phyloP scores from a whole-genome alignment of 1,284 basidiomycete genomes.

The Psilocybe mexicana region DNA sequence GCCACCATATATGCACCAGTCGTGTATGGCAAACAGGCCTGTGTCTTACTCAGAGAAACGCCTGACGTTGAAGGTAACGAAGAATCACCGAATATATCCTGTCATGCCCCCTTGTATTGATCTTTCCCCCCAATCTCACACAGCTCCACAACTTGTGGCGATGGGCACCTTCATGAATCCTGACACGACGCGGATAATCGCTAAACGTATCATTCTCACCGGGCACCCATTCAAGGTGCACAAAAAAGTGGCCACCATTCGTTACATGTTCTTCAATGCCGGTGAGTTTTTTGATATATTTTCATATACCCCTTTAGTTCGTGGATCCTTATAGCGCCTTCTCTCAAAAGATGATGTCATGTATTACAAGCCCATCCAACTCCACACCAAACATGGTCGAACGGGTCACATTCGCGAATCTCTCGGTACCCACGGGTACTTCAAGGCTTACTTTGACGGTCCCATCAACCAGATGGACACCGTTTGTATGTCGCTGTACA shows the following conservation, averaged over 20 bases:
- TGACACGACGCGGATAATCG: conserved; percentile 89
- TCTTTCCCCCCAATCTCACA: conserved; percentile 5
- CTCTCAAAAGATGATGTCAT: conserved; percentile 74
- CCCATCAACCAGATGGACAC: conserved; percentile 97
- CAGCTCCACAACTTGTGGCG: conserved; percentile 86
- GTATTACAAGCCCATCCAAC: conserved; percentile 92
- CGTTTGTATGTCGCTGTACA: conserved; percentile 89
- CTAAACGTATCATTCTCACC: conserved; percentile 91
- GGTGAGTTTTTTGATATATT: conserved; percentile 41
- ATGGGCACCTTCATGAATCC: conserved; percentile 88
- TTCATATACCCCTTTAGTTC: conserved; percentile 1
- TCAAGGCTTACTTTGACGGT: conserved; percentile 96
- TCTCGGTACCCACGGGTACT: conserved; percentile 98
- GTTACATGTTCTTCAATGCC: conserved; percentile 98
- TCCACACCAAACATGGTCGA: conserved; percentile 92
- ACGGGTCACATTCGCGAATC: conserved; percentile 92
- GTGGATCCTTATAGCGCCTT: conserved; percentile 3
- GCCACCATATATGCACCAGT: conserved; percentile 91
- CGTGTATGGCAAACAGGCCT: conserved; percentile 85
- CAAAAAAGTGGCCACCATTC: conserved; percentile 95
- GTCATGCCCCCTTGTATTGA: conserved; percentile 1
- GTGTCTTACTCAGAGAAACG: conserved; percentile 72
- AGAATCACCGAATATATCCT: background rate
- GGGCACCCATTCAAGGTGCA: conserved; percentile 98
- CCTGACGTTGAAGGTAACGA: conserved; percentile 60